Base-by-base conservation (phyloP, 768 basidiomycete species). In the Collybia nuda region DNA sequence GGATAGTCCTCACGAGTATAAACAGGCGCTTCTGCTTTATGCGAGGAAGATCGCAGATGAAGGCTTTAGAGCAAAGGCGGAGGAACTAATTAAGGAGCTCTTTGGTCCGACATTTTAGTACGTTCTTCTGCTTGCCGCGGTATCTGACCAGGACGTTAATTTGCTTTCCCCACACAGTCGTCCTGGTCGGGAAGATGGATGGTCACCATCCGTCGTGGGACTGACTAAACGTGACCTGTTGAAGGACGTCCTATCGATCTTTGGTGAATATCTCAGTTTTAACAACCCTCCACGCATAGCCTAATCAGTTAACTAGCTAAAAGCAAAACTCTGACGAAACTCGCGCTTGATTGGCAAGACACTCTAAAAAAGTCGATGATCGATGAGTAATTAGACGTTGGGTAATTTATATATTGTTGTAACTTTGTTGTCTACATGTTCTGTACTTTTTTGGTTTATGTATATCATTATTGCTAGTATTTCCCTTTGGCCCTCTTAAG, bases 101-200 rank as follows among this genome's bases (percentile, higher is more conserved):
- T 85, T 89, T 58, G 94, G 95, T 14, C 95, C 94, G 0, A 72
- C 94, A 35, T 96, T 91, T 68, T 88, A 85, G 95, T 95, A 62
- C 51, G 89, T 79, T 37, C 32, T 45, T 32, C 6, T 35, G 17
- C 50, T 52, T 51, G 37, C 18, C 26, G 37, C 32, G 48, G 39
- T 53, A 5, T 14, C 42, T 11, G 22, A 17, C 19, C 24, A 50
- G 7, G n/a, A 46, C 11, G 3, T 14, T 48, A 19, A 12, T 53
- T 50, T n/a, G n/a, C n/a, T 45, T 40, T 55, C n/a, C 50, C 50
- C 44, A 19, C 52, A n/a, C 60, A 88, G 88, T 82, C 82, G 88
- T 28, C 85, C 88, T 40, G 78, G 78, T 15, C 75, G 79, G 50
- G 82, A 90, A 2, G 76, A 80, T 11, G 57, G 59, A 29, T 95